Base-by-base conservation (phyloP, 2,329 filamentous ascomycete genomes). In the Xylariaceae sp. region DNA sequence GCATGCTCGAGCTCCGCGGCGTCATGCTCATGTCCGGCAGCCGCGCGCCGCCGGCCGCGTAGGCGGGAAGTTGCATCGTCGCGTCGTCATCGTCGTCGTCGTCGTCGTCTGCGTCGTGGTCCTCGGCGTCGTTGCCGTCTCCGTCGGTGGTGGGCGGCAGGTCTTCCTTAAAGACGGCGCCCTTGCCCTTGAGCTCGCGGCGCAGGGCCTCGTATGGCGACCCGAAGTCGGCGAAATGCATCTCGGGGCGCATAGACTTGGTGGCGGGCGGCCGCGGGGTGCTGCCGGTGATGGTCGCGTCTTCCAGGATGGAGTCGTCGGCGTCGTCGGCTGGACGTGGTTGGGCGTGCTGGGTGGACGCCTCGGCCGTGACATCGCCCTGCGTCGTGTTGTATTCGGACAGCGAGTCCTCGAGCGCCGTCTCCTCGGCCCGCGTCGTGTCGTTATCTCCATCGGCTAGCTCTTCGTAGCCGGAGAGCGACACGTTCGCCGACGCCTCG, bases 401-500 rank as follows among this genome's bases (percentile, higher is more conserved):
- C n/a, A 66, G 61, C 17, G 70, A 65, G 13, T 77, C 68, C 40
- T 80, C 73, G 26, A 71, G 71, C 1, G 65, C 68, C 56, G 63
- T 74, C 50, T 72, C 70, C 13, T 71, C 67, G 16, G 58, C 61
- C 2, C 52, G 65, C 30, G 59, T 65, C 36, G 52, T 71, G 51
- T 73, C 76, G n/a, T 83, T 79, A 2, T 69, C 65, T 33, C 75
- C 77, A 35, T 83, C 79, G 11, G 76, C 76, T 15, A 79, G 70
- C 53, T 94, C 89, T 55, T 94, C 90, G 59, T 98, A 95, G 18
- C 89, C 88, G 0, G 88, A 94, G 9, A 98, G 74, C 9, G 90
- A 94, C 17, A 98, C 90, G 52, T 98, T 96, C 56, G 92, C 92
- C 30, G 89, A 94, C 22, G 92, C 88, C 64, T 98, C 92, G 61